Base-by-base conservation (phyloP, 805 yeast genomes). In the Phaffomyces thermotolerans region DNA sequence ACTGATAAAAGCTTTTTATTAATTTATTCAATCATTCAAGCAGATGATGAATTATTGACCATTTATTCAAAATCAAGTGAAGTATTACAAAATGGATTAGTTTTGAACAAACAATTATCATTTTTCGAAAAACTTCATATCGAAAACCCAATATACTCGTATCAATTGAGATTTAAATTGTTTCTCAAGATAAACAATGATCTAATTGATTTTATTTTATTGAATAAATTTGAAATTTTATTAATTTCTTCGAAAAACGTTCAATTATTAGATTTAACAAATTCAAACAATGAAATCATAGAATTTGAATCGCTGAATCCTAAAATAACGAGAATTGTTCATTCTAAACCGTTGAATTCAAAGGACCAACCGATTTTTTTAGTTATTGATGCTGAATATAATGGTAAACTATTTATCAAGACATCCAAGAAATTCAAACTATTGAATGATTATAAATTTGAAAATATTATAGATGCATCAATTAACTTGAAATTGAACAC, bases 1-100 rank as follows among this genome's bases (percentile, higher is more conserved):
- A 71, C 76, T 0, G 57, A 59, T 17, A 38, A 45, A 17, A 57
- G 62, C 38, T 69, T 59, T 46, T 45, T 72, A 10, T 52, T 72
- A 34, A 61, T 72, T 4, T 71, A 65, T 46, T 64, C 66, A 34
- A 36, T 60, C 4, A 18, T 36, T 13, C 46, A 40, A 13, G 25
- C 41, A 2, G 50, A 52, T n/a, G 56, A 55, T 20, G 63, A 58
- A 34, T 20, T 54, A 8, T 32, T 57, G 20, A 34, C 50, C 0
- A 55, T 56, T 2, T 57, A 53, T 40, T 46, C 52, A 31, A 31
- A 37, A 14, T 14, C 40, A 1, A 52, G 56, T 12, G 48, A 48
- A 10, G 25, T 57, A 22, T 14, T 58, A 6, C 63, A 58, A 38
- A 57, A 54, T 37, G 61, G 61, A 1, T 15, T 48, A 4, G 57